These are phyloP conservation scores for Avicennia marina DNA, from an alignment of 257 asterid genomes.

Conservation along the genomic window DNA sequence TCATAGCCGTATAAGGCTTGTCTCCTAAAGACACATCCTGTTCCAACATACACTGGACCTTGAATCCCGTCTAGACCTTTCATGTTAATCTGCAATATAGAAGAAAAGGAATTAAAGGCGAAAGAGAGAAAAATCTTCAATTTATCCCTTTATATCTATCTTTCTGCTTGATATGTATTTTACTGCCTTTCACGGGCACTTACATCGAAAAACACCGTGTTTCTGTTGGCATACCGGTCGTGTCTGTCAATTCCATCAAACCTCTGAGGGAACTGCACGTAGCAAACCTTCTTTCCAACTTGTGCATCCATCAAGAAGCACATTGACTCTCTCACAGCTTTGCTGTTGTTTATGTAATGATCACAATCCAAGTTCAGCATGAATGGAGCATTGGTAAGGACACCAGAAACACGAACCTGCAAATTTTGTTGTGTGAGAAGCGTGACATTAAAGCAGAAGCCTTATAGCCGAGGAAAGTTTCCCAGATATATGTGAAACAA, in stretches of 20 bases:
- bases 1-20: constrained; percentile 10
- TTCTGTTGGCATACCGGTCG: constrained; percentile 95
- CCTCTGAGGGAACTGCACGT: constrained; percentile 97
- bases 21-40: constrained; percentile 11
- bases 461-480: not conserved
- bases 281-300: constrained; percentile 84
- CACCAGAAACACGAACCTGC: constrained; percentile 95
- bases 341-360: constrained; percentile 93
- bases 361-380: constrained; percentile 99
- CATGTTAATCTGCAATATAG: constrained; percentile 4
- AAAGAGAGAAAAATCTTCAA: no score
- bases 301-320: constrained; percentile 96
- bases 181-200: constrained; percentile 21
- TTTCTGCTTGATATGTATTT: no score
- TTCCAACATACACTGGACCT: constrained; percentile 13
- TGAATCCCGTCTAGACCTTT: constrained; percentile 17
- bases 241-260: constrained; percentile 94
- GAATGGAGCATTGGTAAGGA: constrained; percentile 97
- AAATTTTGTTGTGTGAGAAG: constrained; percentile 8
- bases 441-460: not conserved
- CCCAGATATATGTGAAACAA: not conserved
- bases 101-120: not conserved
- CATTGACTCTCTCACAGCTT: constrained; percentile 94
- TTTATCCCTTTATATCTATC: no score
- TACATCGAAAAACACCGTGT: constrained; percentile 97